Evolutionary conservation across 176 grass and related monocot species (phyloP), one percentile per base, ranked within the genome.

Genomic region (Musa schizocarpa): DNA sequence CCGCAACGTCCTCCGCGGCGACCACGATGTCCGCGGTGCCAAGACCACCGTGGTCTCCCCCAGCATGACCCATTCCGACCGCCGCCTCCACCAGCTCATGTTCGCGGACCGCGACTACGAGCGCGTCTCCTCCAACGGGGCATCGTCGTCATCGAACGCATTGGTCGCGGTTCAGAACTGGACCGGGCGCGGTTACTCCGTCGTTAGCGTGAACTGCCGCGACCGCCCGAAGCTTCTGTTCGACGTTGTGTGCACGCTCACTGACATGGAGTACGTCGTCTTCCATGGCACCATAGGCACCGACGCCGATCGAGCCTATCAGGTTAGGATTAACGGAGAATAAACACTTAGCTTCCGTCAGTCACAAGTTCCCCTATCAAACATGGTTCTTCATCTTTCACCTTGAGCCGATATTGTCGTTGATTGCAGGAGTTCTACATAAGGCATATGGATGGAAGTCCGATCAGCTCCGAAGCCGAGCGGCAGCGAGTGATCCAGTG

Each of bases 251-350:
- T 98, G 94, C 81, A 89, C 86, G 29, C 65, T 98, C 24, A 91
- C 90, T 49, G 94, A 98, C 75, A 73, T 98, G 94, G 90, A 98
- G 71, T 98, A 98, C 81, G 88, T 89, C 9, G 86, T 98, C 11
- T 98, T 85, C 74, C 94, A 98, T 54, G 94, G 90, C 82, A 91
- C 90, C 11, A 76, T 98, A 22, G 82, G 88, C 62, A 91, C 90
- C 21, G 85, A 88, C 66, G 90, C 77, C 71, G 90, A 89, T 80
- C 78, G 85, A 76, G 94, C 94, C 9, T 86, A 83, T 52, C 88
- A 87, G 94, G 94, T 98, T 50, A 13, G 25, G 23, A 12, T 65
- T 25, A 43, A 43, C 34, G 34, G 34, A 43, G 34, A 43, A 43
- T 6, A 43, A 43, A 43, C 4, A 6, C 4, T 6, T 43, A 43